These are phyloP conservation scores for Spergularia azorica DNA, from an alignment of 179 eudicot genomes.

Conservation along the genomic window DNA sequence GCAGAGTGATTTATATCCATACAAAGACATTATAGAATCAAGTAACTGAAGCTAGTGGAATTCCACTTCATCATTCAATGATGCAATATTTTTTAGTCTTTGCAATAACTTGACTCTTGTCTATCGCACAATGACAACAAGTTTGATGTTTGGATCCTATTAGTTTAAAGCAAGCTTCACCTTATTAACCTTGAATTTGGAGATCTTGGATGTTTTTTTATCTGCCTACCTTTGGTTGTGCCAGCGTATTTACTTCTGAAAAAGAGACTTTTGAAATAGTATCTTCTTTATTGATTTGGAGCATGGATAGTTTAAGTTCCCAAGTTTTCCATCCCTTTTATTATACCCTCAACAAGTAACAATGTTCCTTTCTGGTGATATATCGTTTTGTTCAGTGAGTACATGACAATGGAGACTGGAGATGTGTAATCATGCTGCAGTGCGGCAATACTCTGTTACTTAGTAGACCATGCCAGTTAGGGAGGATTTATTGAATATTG, in stretches of 20 bases:
- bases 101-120: conserved; percentile 5
- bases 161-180: neutral
- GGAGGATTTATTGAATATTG: neutral
- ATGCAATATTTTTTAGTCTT: neutral
- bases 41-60: neutral
- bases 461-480: neutral
- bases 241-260: neutral
- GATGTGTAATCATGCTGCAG: neutral
- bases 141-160: neutral
- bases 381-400: neutral
- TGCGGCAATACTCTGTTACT: neutral
- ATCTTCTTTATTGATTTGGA: neutral
- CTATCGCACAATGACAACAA: neutral
- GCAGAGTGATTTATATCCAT: neutral
- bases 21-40: neutral
- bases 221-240: conserved; percentile 10
- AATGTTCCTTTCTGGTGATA: neutral
- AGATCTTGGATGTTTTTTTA: neutral
- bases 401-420: too few species aligned
- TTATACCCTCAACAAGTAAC: neutral
- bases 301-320: neutral
- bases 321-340: neutral
- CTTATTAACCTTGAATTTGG: neutral
- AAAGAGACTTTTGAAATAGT: neutral
- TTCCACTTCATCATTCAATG: neutral